A percentile compares a stretch with the other conserved stretches of the same genome.
phyloP scores from a whole-genome alignment of 2,329 filamentous ascomycete species.

The Magnaporthales sp. region DNA sequence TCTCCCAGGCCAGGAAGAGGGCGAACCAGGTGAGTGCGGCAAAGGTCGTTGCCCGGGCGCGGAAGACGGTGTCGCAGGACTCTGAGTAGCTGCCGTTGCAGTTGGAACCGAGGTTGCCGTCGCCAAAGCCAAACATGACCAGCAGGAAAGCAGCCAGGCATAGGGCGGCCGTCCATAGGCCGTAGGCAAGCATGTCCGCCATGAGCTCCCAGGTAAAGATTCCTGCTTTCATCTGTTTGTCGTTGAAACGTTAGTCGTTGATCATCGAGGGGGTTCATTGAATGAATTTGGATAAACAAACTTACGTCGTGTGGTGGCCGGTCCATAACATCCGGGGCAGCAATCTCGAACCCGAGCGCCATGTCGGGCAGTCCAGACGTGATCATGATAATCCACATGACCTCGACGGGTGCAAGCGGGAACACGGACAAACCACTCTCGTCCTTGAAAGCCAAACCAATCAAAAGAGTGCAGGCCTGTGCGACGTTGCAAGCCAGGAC shows the following conservation, averaged over 20 bases:
- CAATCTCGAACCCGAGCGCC: slow-evolving; percentile 57
- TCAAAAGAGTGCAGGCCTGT: slow-evolving; percentile 51
- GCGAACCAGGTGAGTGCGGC: slow-evolving; percentile 59
- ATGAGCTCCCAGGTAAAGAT: slow-evolving; percentile 52
- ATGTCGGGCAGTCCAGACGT: slow-evolving; percentile 59
- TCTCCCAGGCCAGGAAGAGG: slow-evolving; percentile 60
- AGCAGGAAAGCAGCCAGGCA: slow-evolving; percentile 7
- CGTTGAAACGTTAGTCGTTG: neutral
- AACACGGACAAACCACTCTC: slow-evolving; percentile 49
- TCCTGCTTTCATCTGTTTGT: slow-evolving; percentile 28
- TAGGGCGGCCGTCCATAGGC: slow-evolving; percentile 16
- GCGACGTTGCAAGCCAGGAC: slow-evolving; percentile 54
- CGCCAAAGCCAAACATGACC: slow-evolving; percentile 29
- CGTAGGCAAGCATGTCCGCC: slow-evolving; percentile 51
- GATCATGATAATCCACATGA: slow-evolving; percentile 65
- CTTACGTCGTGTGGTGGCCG: slow-evolving; percentile 36
- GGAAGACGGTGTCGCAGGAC: slow-evolving; percentile 49
- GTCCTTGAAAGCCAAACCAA: slow-evolving; percentile 59
- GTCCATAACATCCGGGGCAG: slow-evolving; percentile 51
- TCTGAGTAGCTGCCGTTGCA: slow-evolving; percentile 44
- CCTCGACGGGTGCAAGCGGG: slow-evolving; percentile 55
- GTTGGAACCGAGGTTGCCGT: slow-evolving; percentile 34
- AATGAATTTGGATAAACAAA: neutral
- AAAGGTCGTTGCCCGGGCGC: slow-evolving; percentile 56
- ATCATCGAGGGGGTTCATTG: no score